Percentiles rank a stretch among this genome's conserved stretches.
phyloP scores from a whole-genome alignment of 192 early-diverging fungal species.

The Gamsiella multidivaricata region DNA sequence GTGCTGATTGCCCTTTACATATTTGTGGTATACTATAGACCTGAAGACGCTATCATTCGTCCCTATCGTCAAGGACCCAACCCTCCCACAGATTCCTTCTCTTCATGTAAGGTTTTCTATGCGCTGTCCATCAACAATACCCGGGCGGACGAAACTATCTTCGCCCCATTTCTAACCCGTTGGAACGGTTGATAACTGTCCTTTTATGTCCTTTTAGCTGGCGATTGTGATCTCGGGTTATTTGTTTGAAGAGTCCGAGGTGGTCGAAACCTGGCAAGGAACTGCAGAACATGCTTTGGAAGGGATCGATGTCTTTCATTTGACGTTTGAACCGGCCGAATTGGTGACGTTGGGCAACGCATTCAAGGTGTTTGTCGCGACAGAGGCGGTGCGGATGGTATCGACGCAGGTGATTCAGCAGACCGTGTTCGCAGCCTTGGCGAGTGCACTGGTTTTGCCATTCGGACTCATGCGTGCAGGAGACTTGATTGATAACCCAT shows the following conservation, averaged over 20 bases:
- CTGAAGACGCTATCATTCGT: conserved; percentile 63
- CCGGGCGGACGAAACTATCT: too few species aligned
- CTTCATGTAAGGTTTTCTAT: conserved; percentile 54
- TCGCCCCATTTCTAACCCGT: too few species aligned
- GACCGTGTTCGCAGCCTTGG: conserved; percentile 64
- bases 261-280: conserved; percentile 58
- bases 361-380: conserved; percentile 61
- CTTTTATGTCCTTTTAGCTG: conserved; percentile 27
- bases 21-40: conserved; percentile 31
- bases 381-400: conserved; percentile 60
- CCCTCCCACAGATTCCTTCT: conserved; percentile 64
- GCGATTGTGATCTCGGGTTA: conserved; percentile 71
- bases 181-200: too few species aligned
- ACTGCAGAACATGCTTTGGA: conserved; percentile 37
- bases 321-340: conserved; percentile 61
- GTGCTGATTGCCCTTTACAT: background rate
- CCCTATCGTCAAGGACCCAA: conserved; percentile 59
- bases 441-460: conserved; percentile 62
- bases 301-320: conserved; percentile 59
- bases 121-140: background rate
- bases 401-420: conserved; percentile 60
- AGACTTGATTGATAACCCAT: conserved; percentile 71
- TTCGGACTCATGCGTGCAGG: conserved; percentile 61
- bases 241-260: conserved; percentile 51
- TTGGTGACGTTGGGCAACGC: conserved; percentile 61